Evolutionary conservation across 192 early-diverging fungal genomes (phyloP).

Genomic region (Entomortierella lignicola): DNA sequence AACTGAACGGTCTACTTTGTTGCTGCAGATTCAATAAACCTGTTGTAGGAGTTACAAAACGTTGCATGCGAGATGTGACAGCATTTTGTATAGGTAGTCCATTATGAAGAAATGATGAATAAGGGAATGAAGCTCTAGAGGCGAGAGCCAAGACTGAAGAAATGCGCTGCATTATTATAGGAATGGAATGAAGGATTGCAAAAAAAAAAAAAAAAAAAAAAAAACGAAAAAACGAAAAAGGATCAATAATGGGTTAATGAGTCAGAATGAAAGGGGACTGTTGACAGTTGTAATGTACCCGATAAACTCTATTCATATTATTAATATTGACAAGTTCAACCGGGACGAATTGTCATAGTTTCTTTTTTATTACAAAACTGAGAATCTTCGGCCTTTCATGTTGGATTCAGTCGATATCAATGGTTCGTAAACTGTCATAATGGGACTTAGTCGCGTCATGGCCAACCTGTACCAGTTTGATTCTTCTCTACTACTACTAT

Average conservation of each 20-base stretch:
- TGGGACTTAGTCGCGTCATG: conserved; percentile 32
- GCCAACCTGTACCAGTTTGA: conserved; percentile 9
- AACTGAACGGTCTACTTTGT: not conserved
- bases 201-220: not conserved
- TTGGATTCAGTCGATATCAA: not conserved
- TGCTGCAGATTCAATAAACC: too few species aligned
- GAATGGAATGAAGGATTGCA: not conserved
- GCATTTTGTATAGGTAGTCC: not conserved
- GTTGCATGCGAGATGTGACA: not conserved
- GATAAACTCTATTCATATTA: too few species aligned
- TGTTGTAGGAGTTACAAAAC: not conserved
- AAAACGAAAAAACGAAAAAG: too few species aligned
- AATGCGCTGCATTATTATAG: not conserved
- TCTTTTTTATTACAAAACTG: not conserved
- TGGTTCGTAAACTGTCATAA: conserved; percentile 30
- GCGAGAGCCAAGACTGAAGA: conserved; percentile 3
- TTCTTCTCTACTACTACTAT: not conserved
- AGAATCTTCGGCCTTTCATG: not conserved
- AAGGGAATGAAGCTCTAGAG: not conserved
- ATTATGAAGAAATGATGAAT: not conserved
- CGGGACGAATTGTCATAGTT: too few species aligned
- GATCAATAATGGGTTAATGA: too few species aligned
- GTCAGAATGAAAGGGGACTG: too few species aligned
- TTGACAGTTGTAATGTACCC: too few species aligned
- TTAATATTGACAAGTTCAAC: too few species aligned